Evolutionary conservation across 2,329 filamentous ascomycete genomes (phyloP).

Genomic region (Endoconidiophora laricicola): DNA sequence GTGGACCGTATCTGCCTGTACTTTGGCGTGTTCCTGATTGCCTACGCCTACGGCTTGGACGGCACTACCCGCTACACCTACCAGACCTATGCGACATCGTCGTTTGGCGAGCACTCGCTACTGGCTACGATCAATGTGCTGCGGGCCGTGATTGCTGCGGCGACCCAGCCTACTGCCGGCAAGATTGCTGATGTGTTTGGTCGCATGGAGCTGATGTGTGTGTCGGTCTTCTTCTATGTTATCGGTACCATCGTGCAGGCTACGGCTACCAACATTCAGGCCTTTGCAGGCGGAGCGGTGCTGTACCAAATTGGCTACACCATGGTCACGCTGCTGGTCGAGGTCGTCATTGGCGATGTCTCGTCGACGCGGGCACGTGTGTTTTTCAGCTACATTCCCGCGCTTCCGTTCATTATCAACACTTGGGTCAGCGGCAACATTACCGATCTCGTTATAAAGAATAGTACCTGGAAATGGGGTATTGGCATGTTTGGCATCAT

Average conservation of each 20-base stretch:
- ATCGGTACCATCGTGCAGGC: conserved; percentile 41
- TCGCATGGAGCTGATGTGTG: conserved; percentile 36
- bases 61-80: conserved; percentile 38
- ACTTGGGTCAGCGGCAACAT: conserved; percentile 48
- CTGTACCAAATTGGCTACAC: conserved; percentile 50
- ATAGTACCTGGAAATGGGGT: conserved; percentile 43
- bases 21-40: conserved; percentile 42
- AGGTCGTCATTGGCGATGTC: conserved; percentile 47
- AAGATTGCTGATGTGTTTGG: conserved; percentile 49
- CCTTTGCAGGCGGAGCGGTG: conserved; percentile 40
- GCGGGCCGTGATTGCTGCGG: conserved; percentile 41
- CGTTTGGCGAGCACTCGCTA: conserved; percentile 35
- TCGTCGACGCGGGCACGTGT: conserved; percentile 46
- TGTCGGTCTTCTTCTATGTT: conserved; percentile 46
- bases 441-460: conserved; percentile 28
- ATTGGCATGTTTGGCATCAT: conserved; percentile 50
- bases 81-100: conserved; percentile 37
- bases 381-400: conserved; percentile 47
- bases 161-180: conserved; percentile 37
- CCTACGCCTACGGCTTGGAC: conserved; percentile 47
- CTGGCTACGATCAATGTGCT: conserved; percentile 41
- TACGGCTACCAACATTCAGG: conserved; percentile 27
- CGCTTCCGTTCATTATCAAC: conserved; percentile 43
- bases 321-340: conserved; percentile 40
- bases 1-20: conserved; percentile 41